A percentile compares a stretch with the other conserved stretches of the same genome.
Evolutionary conservation across 768 basidiomycete genomes (phyloP).

Genomic region (Hygrophorus pudorinus): DNA sequence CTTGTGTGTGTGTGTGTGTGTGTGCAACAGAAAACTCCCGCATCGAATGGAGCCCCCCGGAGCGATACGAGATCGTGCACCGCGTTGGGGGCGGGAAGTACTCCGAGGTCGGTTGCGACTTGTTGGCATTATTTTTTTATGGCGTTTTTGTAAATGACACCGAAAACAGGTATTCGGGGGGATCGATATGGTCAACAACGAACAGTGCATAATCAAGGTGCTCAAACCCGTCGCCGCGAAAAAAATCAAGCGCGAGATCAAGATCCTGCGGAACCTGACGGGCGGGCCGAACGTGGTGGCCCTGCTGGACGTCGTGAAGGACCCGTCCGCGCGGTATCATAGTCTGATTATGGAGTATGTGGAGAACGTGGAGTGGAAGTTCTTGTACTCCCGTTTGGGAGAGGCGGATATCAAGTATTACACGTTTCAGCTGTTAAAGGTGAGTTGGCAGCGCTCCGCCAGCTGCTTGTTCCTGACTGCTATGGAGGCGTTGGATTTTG

Average conservation of each 20-base stretch:
- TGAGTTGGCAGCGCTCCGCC: slow-evolving; percentile 12
- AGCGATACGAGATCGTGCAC: slow-evolving; percentile 55
- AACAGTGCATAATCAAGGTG: slow-evolving; percentile 58
- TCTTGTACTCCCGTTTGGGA: slow-evolving; percentile 43
- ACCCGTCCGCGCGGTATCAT: slow-evolving; percentile 49
- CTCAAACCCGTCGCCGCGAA: slow-evolving; percentile 62
- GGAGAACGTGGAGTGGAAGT: slow-evolving; percentile 59
- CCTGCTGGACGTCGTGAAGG: slow-evolving; percentile 58
- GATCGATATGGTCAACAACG: slow-evolving; percentile 42
- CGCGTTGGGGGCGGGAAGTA: slow-evolving; percentile 60
- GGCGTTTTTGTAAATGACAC: no score
- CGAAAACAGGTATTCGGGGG: slow-evolving; percentile 54
- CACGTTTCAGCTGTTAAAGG: slow-evolving; percentile 54
- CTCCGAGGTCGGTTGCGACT: slow-evolving; percentile 39
- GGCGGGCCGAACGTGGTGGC: slow-evolving; percentile 65
- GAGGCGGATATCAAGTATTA: slow-evolving; percentile 63
- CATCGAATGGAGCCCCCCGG: slow-evolving; percentile 57
- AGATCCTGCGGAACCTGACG: slow-evolving; percentile 58
- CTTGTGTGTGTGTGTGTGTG: no score
- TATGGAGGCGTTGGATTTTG: slow-evolving; percentile 63
- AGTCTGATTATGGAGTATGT: slow-evolving; percentile 63
- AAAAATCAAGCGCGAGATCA: slow-evolving; percentile 71
- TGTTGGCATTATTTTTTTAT: no score
- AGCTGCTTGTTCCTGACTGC: no score
- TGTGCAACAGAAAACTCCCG: slow-evolving; percentile 38